Base-by-base conservation (phyloP, 1,139 yeast species). In the Insectozyma bohioensis region DNA sequence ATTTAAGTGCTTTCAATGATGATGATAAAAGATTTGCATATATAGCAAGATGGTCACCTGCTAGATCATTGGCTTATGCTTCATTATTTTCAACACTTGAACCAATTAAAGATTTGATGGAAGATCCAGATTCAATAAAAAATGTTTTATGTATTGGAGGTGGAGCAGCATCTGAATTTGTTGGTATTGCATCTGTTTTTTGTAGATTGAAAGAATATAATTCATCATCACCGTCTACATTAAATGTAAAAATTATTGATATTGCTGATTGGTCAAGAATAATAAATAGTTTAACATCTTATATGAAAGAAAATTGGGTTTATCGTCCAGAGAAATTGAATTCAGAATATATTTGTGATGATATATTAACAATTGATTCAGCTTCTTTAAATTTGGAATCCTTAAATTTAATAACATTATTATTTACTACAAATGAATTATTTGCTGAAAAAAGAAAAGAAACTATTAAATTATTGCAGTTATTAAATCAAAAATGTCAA, bases 341-440 rank as follows among this genome's bases (percentile, higher is more conserved):
- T 2, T 56, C 82, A 2, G 51, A 61, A n/a, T 82, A 80, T 43
- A 42, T 63, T 7, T 52, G 72, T 25, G 64, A 63, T 9, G 90
- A 85, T 51, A 67, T 81, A 3, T 52, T 69, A 32, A 27, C 42
- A 9, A 28, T 27, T 6, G 30, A 41, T 6, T 20, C 39, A 6
- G 39, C 42, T 14, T 30, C 39, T 20, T 35, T 46, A 33, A 34
- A 42, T 24, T 34, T 40, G n/a, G 56, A 46, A 30, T 28, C 48
- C 1, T 47, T 57, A 18, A 62, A 63, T 40, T 58, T 87, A 33
- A 75, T 87, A 30, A 85, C 95, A 0, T 59, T 83, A 25, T 58
- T 87, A 49, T 87, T 87, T 65, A 87, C 96, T 5, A 85, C 95
- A 3, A 87, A 87, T 56, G 96, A 87, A 52, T 64, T 87, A 9